A percentile compares a stretch with the other conserved stretches of the same genome.
Evolutionary conservation across 2,329 filamentous ascomycete genomes (phyloP).

Genomic region (Colletotrichum cereale): DNA sequence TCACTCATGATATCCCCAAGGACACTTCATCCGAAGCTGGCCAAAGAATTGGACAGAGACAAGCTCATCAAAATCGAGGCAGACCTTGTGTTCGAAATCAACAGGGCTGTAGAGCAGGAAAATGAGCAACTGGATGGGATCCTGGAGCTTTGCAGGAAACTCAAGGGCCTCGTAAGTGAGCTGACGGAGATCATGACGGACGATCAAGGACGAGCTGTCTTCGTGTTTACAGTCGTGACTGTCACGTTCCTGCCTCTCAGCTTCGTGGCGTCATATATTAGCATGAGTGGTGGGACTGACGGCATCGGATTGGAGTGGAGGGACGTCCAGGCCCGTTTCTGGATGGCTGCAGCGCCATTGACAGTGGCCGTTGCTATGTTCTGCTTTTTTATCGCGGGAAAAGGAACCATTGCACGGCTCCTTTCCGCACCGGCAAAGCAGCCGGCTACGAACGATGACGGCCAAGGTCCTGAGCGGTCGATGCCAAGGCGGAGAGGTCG

Average conservation of each 20-base stretch:
- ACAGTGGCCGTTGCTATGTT: slow-evolving; percentile 28
- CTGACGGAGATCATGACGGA: slow-evolving; percentile 42
- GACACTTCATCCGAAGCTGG: not conserved
- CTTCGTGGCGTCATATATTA: slow-evolving; percentile 49
- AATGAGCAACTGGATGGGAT: slow-evolving; percentile 1
- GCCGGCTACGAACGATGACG: too few species aligned
- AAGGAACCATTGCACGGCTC: not conserved
- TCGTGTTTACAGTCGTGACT: slow-evolving; percentile 49
- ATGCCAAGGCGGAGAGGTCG: too few species aligned
- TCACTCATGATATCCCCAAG: not conserved
- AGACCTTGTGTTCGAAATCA: slow-evolving; percentile 1
- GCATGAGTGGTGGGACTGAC: slow-evolving; percentile 46
- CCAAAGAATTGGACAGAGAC: slow-evolving; percentile 2
- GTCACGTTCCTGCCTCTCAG: slow-evolving; percentile 49
- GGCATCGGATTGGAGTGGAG: slow-evolving; percentile 22
- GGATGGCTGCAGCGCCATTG: slow-evolving; percentile 35
- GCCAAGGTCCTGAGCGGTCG: too few species aligned
- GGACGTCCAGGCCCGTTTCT: slow-evolving; percentile 36
- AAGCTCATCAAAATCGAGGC: not conserved
- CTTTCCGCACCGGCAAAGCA: not conserved
- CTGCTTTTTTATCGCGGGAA: slow-evolving; percentile 16
- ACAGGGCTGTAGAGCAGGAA: slow-evolving; percentile 16
- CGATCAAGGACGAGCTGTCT: slow-evolving; percentile 46
- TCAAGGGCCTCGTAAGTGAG: slow-evolving; percentile 17
- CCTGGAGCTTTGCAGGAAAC: not conserved